Base-by-base conservation (phyloP, 23 red algal genomes). In the Gracilaria gracilis region DNA sequence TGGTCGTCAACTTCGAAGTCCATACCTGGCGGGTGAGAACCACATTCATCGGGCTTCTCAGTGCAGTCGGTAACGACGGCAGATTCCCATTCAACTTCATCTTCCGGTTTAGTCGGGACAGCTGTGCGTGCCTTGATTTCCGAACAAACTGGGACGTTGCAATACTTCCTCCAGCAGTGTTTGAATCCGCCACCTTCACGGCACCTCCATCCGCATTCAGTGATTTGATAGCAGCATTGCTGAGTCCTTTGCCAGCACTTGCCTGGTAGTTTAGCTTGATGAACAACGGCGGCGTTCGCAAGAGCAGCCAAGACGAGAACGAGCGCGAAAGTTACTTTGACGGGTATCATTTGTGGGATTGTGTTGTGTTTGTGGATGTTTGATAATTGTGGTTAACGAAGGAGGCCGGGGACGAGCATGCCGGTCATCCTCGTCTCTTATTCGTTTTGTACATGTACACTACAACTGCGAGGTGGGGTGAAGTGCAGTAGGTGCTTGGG, bases 141-240 rank as follows among this genome's bases (percentile, higher is more conserved):
- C 28, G 72, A 77, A 34, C 72, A 77, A 24, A 77, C 72, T 0
- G 21, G 38, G 16, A 17, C 36, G 42, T 77, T 77, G 72, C 72
- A 77, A 37, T 77, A 77, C 72, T 77, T 77, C 31, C 16, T 77
- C 72, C 72, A 77, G 72, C 72, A 77, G 72, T 77, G 72, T n/a
- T 77, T 77, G 72, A 77, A 77, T 48, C 72, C 72, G 46, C 0
- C 5, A 35, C 72, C 72, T 50, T 77, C 72, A 50, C 72, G 72
- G 27, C 72, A 77, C 72, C 72, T 77, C 72, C 72, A 77, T 28
- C 72, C 72, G 72, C 72, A 77, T 34, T 77, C 72, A 31, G 24
- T 28, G 38, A 49, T 51, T 77, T 77, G 0, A 20, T 49, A 77
- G 39, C 72, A 77, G 72, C 72, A 77, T 50, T 77, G 72, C 72